Percentiles rank a stretch among this genome's conserved stretches.
phyloP scores from a whole-genome alignment of 2,329 filamentous ascomycete genomes.

The Zymoseptoria ardabiliae region DNA sequence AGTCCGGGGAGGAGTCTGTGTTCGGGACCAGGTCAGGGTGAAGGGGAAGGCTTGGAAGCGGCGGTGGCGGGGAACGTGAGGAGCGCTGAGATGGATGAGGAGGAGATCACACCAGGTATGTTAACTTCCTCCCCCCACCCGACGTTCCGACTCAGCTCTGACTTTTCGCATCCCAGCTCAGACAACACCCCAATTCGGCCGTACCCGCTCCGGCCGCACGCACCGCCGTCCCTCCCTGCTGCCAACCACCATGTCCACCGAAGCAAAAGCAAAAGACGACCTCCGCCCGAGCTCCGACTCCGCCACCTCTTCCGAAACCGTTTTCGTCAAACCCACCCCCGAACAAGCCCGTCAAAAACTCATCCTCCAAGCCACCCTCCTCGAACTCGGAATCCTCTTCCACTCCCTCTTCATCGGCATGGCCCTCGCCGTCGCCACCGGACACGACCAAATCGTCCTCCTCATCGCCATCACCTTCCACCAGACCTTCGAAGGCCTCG shows the following conservation, averaged over 20 bases:
- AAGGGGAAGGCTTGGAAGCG: neutral
- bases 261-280: neutral
- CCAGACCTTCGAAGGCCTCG: conserved; percentile 59
- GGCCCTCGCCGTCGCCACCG: conserved; percentile 58
- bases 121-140: no score
- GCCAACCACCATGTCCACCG: neutral
- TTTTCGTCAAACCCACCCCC: neutral
- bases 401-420: conserved; percentile 67
- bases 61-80: neutral
- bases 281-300: neutral
- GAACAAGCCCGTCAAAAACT: conserved; percentile 47
- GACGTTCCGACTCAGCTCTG: no score
- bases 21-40: conserved; percentile 4
- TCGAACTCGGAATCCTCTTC: conserved; percentile 68
- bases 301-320: neutral
- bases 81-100: neutral
- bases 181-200: conserved; percentile 65
- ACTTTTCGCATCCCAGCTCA: conserved; percentile 62
- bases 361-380: conserved; percentile 60
- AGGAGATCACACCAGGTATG: conserved; percentile 8
- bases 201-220: conserved; percentile 11
- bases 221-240: neutral
- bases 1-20: conserved; percentile 15
- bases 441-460: conserved; percentile 54
- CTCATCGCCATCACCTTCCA: conserved; percentile 62